These are phyloP conservation scores for Hypoxylon sp. DNA, from an alignment of 2,329 filamentous ascomycete species.

Conservation along the genomic window DNA sequence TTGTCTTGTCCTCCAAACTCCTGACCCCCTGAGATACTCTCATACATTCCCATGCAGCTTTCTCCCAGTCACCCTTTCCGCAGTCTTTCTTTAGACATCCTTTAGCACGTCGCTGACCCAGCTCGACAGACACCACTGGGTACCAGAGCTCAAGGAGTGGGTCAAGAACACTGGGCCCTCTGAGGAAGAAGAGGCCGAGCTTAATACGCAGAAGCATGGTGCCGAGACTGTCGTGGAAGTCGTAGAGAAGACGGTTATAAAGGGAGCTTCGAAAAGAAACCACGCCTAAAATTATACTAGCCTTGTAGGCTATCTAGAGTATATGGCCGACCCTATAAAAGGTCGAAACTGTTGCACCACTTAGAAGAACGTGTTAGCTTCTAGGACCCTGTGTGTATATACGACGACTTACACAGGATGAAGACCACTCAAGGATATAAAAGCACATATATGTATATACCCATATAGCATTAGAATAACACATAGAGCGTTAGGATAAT, in stretches of 20 bases:
- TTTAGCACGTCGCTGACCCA: background rate
- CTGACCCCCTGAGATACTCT: background rate
- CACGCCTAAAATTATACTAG: background rate
- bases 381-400: background rate
- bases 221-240: constrained; percentile 41
- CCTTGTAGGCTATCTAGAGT: background rate
- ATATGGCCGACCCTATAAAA: background rate
- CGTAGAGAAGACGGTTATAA: constrained; percentile 47
- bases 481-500: background rate
- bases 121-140: constrained; percentile 69
- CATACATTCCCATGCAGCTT: too few relatives aligned
- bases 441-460: background rate
- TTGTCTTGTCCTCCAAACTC: background rate
- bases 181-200: constrained; percentile 17
- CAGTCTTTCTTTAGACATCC: too few relatives aligned
- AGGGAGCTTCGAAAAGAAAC: constrained; percentile 18
- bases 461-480: background rate
- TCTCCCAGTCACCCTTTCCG: background rate
- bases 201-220: constrained; percentile 25
- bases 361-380: too few relatives aligned
- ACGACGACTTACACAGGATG: background rate
- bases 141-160: constrained; percentile 70
- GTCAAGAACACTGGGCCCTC: constrained; percentile 57
- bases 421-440: background rate
- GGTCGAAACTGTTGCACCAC: background rate